Base-by-base conservation (phyloP, 2,329 filamentous ascomycete species). In the Claviceps sp. region DNA sequence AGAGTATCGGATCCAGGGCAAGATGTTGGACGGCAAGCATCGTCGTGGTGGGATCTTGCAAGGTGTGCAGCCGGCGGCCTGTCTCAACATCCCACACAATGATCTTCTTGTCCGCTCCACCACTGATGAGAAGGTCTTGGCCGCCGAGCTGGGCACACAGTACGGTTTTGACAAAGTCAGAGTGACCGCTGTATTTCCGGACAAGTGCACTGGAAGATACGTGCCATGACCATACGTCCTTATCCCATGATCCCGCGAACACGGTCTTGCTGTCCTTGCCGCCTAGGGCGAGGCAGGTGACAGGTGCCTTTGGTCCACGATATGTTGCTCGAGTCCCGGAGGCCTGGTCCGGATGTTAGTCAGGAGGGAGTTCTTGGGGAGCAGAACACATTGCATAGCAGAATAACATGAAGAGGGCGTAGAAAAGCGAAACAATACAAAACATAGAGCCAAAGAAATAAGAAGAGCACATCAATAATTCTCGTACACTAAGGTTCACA, bases 191-290 rank as follows among this genome's bases (percentile, higher is more conserved):
- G 59, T 83, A 89, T 56, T 75, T 82, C 55, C 71, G 75, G n/a
- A 71, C 72, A 1, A 72, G 68, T 34, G 72, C 65, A 44, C 72
- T 73, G 3, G 79, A 79, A 18, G 75, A 70, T 37, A 84, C 70
- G 60, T 86, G 76, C 86, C 88, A 96, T 37, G 85, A 86, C 83
- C 89, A 95, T 53, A 97, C 78, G 20, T 81, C 77, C 70, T 95
- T 95, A 70, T 98, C 91, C 93, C 93, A 98, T 54, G 84, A 93
- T 37, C 90, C 91, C 24, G 88, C 88, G 66, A 88, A 96, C 11
- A 96, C 63, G 1, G 76, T 85, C 49, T 66, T 68, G 54, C 72
- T 74, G 26, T 70, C 70, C 4, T 72, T 65, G 14, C 81, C 77
- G 45, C 79, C 82, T 38, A 88, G 72, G 16, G 85, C 81, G 30